These are phyloP conservation scores for Pezicula carpinea DNA, from an alignment of 2,329 filamentous ascomycete species.

Conservation along the genomic window DNA sequence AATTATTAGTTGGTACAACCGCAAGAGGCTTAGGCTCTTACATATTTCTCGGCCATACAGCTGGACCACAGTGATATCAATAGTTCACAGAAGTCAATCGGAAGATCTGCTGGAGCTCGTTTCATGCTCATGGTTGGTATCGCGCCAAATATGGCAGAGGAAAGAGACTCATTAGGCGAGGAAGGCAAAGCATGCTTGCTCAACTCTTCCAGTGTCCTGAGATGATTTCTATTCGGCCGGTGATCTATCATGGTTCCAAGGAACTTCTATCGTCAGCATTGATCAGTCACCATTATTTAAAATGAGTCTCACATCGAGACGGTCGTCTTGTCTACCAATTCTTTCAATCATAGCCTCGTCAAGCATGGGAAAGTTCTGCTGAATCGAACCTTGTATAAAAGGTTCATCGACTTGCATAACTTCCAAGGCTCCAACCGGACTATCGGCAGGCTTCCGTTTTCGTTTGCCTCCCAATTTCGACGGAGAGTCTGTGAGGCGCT, in stretches of 20 bases:
- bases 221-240: slow-evolving; percentile 38
- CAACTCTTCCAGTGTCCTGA: slow-evolving; percentile 64
- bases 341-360: slow-evolving; percentile 31
- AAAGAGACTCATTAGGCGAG: slow-evolving; percentile 54
- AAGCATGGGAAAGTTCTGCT: slow-evolving; percentile 17
- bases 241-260: slow-evolving; percentile 30
- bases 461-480: slow-evolving; percentile 60
- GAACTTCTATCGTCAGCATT: slow-evolving; percentile 17
- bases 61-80: slow-evolving; percentile 64
- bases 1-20: slow-evolving; percentile 9
- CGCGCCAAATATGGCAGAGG: slow-evolving; percentile 62
- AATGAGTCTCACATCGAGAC: slow-evolving; percentile 31
- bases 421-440: slow-evolving; percentile 55
- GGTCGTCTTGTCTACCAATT: slow-evolving; percentile 35
- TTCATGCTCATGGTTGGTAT: slow-evolving; percentile 53
- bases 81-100: slow-evolving; percentile 59
- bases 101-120: slow-evolving; percentile 44
- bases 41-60: slow-evolving; percentile 57
- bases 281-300: not conserved
- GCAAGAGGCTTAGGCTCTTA: slow-evolving; percentile 9
- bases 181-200: slow-evolving; percentile 63
- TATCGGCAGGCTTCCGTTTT: slow-evolving; percentile 62
- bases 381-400: slow-evolving; percentile 3
- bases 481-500: slow-evolving; percentile 46
- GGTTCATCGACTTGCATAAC: slow-evolving; percentile 19